A percentile compares a stretch with the other conserved stretches of the same genome.
These are phyloP conservation scores for Ilyonectria destructans DNA, from an alignment of 2,329 filamentous ascomycete genomes.

Conservation along the genomic window DNA sequence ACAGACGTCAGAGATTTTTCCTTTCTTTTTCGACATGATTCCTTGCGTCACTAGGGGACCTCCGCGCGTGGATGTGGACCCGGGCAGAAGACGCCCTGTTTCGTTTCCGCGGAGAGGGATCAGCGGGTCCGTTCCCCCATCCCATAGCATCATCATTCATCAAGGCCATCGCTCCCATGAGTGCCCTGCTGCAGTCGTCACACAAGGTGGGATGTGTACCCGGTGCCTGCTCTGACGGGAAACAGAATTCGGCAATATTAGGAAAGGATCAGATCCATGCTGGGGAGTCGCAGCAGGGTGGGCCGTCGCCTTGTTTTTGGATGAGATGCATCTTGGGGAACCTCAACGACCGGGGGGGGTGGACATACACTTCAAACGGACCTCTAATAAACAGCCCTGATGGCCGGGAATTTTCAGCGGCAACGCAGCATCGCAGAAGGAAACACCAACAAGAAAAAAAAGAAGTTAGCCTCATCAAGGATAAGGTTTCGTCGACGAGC, in stretches of 20 bases:
- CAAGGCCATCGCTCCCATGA: not conserved
- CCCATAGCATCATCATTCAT: conserved; percentile 2
- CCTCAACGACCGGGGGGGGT: not conserved
- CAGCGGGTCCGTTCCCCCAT: conserved; percentile 12
- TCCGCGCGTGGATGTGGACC: conserved; percentile 20
- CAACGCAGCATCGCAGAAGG: not conserved
- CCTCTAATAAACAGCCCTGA: not conserved
- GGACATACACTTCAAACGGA: not conserved
- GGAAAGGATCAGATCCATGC: conserved; percentile 25
- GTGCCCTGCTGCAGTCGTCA: not conserved
- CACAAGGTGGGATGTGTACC: not conserved
- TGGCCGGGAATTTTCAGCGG: not conserved
- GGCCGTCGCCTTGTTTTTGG: not conserved
- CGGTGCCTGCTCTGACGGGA: conserved; percentile 10
- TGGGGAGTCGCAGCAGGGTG: not conserved
- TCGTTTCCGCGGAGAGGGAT: conserved; percentile 16
- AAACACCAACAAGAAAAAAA: not conserved
- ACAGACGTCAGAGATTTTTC: conserved; percentile 17
- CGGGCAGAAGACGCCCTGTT: not conserved
- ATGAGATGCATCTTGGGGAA: conserved; percentile 2
- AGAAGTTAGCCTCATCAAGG: conserved; percentile 6
- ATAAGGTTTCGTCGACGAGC: conserved; percentile 4
- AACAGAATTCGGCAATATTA: not conserved
- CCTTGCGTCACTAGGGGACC: conserved; percentile 16
- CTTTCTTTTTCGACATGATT: conserved; percentile 3